Percentiles rank a stretch among this genome's conserved stretches.
These are phyloP conservation scores for Vanilla planifolia DNA, from an alignment of 106 monocot species.

Conservation along the genomic window DNA sequence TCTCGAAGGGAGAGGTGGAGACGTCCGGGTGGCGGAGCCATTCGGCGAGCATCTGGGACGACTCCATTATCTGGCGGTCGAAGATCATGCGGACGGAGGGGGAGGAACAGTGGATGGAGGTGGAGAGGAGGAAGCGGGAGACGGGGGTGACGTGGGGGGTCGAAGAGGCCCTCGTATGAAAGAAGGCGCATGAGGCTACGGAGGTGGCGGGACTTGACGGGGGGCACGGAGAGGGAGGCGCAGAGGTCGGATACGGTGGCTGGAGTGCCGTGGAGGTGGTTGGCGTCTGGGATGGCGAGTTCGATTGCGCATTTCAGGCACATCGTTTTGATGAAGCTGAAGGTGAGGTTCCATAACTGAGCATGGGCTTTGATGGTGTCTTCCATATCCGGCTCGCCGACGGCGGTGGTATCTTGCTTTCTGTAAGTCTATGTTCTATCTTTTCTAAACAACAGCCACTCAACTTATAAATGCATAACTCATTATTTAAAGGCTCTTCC, in stretches of 20 bases:
- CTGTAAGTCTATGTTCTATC: no score
- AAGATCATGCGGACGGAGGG: slow-evolving; percentile 13
- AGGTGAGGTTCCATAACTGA: slow-evolving; percentile 18
- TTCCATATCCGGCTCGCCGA: no score
- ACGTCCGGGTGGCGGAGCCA: slow-evolving; percentile 1
- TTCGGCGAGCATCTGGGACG: neutral
- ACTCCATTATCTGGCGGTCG: neutral
- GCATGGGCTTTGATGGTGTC: slow-evolving; percentile 7
- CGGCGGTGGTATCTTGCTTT: no score
- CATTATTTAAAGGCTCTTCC: no score
- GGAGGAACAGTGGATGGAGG: neutral
- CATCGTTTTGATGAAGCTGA: slow-evolving; percentile 19
- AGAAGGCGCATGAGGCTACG: slow-evolving; percentile 20
- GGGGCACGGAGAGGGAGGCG: slow-evolving; percentile 3
- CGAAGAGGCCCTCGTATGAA: slow-evolving; percentile 5
- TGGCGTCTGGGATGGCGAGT: slow-evolving; percentile 22
- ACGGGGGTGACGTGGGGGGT: neutral
- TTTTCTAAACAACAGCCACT: no score
- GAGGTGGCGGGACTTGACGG: neutral
- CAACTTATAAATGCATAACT: no score
- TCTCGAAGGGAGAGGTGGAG: neutral
- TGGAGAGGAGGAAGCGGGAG: slow-evolving; percentile 1
- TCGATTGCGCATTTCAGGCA: slow-evolving; percentile 25
- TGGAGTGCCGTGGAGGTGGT: slow-evolving; percentile 9
- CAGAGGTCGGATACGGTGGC: slow-evolving; percentile 14